A percentile compares a stretch with the other conserved stretches of the same genome.
phyloP scores from a whole-genome alignment of 495 filamentous ascomycete species.

The Lepidopterella palustris region DNA sequence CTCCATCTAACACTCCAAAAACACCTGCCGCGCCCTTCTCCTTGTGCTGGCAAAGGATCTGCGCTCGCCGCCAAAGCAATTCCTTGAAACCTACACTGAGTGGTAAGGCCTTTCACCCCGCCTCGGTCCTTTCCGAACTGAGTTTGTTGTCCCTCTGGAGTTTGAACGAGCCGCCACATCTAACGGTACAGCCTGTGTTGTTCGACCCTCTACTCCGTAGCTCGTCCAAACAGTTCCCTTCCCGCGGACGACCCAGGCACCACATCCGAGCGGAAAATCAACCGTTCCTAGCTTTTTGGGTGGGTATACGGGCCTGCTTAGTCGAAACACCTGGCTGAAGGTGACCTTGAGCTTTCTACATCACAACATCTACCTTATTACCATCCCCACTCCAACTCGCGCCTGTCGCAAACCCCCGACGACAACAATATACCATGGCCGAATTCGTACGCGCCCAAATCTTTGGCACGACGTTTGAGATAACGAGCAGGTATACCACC shows the following conservation, averaged over 20 bases:
- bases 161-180: background rate
- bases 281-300: background rate
- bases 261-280: background rate
- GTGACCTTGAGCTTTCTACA: background rate
- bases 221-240: background rate
- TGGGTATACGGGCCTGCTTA: background rate
- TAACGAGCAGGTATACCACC: slow-evolving; percentile 80
- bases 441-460: slow-evolving; percentile 99
- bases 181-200: background rate
- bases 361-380: background rate
- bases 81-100: background rate
- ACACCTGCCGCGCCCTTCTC: background rate
- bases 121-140: background rate
- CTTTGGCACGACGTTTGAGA: slow-evolving; percentile 99
- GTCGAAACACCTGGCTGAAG: background rate
- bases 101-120: background rate
- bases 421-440: slow-evolving; percentile 21
- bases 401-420: slow-evolving; percentile 3
- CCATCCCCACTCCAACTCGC: slow-evolving; percentile 5
- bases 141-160: background rate
- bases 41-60: background rate
- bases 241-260: background rate
- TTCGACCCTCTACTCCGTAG: too few species aligned
- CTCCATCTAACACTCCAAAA: background rate
- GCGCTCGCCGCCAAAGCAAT: background rate